A percentile compares a stretch with the other conserved stretches of the same genome.
Evolutionary conservation across 805 yeast genomes (phyloP).

Genomic region (Zygoascus biomembranicola): DNA sequence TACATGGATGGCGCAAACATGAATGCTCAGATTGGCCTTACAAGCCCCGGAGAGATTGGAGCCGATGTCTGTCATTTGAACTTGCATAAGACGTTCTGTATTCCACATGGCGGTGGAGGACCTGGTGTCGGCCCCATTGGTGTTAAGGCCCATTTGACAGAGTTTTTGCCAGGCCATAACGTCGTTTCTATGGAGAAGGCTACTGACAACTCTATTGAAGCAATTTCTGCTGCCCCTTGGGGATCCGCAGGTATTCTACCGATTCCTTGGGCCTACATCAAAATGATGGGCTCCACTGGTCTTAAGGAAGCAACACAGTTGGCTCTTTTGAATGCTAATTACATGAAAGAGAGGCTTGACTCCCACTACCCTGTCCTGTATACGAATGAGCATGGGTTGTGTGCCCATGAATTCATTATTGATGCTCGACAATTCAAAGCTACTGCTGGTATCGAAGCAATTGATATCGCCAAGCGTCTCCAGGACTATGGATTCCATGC

Average conservation of each 20-base stretch:
- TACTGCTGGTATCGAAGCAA: slow-evolving; percentile 74
- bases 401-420: slow-evolving; percentile 95
- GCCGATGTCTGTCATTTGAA: slow-evolving; percentile 98
- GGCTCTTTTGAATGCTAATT: slow-evolving; percentile 93
- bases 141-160: slow-evolving; percentile 71
- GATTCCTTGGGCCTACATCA: slow-evolving; percentile 90
- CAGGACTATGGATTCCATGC: slow-evolving; percentile 99
- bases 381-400: slow-evolving; percentile 55
- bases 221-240: slow-evolving; percentile 90
- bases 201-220: slow-evolving; percentile 39
- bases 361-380: slow-evolving; percentile 71
- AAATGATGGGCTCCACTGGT: slow-evolving; percentile 81
- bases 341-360: slow-evolving; percentile 75
- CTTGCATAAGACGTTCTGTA: slow-evolving; percentile 93
- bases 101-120: slow-evolving; percentile 99
- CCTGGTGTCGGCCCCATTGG: slow-evolving; percentile 99
- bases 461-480: slow-evolving; percentile 91
- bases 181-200: slow-evolving; percentile 45
- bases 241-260: slow-evolving; percentile 93
- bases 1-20: slow-evolving; percentile 98
- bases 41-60: slow-evolving; percentile 95
- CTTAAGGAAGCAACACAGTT: slow-evolving; percentile 80
- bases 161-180: slow-evolving; percentile 76
- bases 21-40: slow-evolving; percentile 98
- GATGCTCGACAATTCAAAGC: slow-evolving; percentile 81